A percentile compares a stretch with the other conserved stretches of the same genome.
Evolutionary conservation across 768 basidiomycete genomes (phyloP).

Genomic region (Royoungia palumana): DNA sequence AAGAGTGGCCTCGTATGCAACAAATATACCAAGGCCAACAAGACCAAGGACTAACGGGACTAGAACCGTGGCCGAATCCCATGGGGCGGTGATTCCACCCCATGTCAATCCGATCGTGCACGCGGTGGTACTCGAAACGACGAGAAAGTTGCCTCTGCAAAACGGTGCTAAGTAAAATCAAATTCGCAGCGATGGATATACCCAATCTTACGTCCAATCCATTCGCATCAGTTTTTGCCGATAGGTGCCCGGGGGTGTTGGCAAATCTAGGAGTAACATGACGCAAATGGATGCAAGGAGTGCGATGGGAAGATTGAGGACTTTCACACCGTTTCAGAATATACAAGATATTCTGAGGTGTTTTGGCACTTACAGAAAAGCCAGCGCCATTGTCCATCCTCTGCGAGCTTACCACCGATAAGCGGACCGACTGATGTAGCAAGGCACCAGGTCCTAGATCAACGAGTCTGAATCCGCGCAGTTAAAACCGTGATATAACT

Average conservation of each 20-base stretch:
- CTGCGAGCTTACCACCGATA: slow-evolving; percentile 35
- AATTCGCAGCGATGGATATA: too few species aligned
- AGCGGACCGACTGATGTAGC: slow-evolving; percentile 33
- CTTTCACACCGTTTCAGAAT: too few species aligned
- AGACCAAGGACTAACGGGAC: slow-evolving; percentile 41
- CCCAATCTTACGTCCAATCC: slow-evolving; percentile 36
- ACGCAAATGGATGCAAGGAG: slow-evolving; percentile 19
- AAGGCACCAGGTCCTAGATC: slow-evolving; percentile 32
- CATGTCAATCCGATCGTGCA: slow-evolving; percentile 35
- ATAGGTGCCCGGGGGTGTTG: slow-evolving; percentile 32
- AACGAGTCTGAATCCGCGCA: too few species aligned
- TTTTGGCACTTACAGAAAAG: slow-evolving; percentile 40
- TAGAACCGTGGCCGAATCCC: slow-evolving; percentile 39
- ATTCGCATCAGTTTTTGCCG: slow-evolving; percentile 33
- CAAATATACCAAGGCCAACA: slow-evolving; percentile 34
- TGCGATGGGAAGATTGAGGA: slow-evolving; percentile 39
- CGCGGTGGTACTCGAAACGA: slow-evolving; percentile 29
- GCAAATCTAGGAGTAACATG: slow-evolving; percentile 32
- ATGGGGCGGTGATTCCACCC: slow-evolving; percentile 42
- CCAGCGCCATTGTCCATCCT: slow-evolving; percentile 38
- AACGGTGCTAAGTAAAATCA: neutral
- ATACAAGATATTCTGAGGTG: too few species aligned
- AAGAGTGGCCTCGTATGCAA: slow-evolving; percentile 34
- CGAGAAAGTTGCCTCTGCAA: slow-evolving; percentile 35
- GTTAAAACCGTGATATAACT: too few species aligned